These are phyloP conservation scores for Silene coronaria DNA, from an alignment of 179 eudicot species.

Conservation along the genomic window DNA sequence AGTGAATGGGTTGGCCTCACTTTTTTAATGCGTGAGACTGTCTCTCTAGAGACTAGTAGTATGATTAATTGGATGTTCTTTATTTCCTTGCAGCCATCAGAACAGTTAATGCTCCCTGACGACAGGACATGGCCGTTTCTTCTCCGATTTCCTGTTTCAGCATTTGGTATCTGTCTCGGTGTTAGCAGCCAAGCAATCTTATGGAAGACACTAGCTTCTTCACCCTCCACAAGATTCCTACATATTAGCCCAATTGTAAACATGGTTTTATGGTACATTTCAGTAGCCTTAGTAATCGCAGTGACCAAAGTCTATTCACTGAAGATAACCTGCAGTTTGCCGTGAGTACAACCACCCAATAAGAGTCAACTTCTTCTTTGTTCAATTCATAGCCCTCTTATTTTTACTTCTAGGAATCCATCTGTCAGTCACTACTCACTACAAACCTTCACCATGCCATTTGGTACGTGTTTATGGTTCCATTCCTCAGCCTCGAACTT, in stretches of 20 bases:
- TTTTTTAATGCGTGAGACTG: no score
- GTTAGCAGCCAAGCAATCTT: conserved; percentile 80
- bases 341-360: conserved; percentile 88
- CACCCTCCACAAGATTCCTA: conserved; percentile 60
- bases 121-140: conserved; percentile 93
- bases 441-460: conserved; percentile 36
- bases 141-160: conserved; percentile 65
- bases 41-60: neutral
- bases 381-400: conserved; percentile 70
- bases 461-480: conserved; percentile 82
- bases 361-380: conserved; percentile 86
- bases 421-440: conserved; percentile 37
- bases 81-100: conserved; percentile 49
- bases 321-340: conserved; percentile 68
- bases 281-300: conserved; percentile 36
- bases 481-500: conserved; percentile 63
- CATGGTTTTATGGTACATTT: conserved; percentile 56
- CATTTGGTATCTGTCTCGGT: conserved; percentile 91
- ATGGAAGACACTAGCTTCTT: conserved; percentile 68
- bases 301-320: conserved; percentile 43
- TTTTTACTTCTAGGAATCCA: conserved; percentile 71
- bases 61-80: neutral
- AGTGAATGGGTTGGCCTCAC: no score
- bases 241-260: conserved; percentile 48
- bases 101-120: conserved; percentile 71